Percentiles rank a stretch among this genome's conserved stretches.
Conservation (phyloP, 495 filamentous ascomycete genomes). For the Penicillium ucsense region DNA sequence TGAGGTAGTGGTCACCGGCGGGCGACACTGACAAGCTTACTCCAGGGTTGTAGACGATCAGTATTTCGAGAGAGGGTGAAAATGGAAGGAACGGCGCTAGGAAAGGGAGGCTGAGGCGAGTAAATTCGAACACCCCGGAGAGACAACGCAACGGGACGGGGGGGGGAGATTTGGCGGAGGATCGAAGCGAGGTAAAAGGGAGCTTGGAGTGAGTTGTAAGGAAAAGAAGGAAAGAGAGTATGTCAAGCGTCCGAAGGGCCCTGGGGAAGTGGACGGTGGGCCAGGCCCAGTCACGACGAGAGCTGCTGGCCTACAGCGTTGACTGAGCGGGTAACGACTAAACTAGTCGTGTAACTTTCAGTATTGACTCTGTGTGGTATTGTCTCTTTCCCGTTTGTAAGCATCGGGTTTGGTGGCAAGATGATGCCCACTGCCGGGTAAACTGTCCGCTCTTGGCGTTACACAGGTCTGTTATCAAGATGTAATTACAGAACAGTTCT, state of each 20-base stretch:
- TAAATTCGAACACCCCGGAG: too few relatives aligned
- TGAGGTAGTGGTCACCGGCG: conserved; percentile 15
- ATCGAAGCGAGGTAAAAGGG: conserved; percentile 1
- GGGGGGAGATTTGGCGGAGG: conserved; percentile 2
- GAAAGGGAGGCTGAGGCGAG: too few relatives aligned
- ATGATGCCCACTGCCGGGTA: too few relatives aligned
- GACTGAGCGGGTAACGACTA: too few relatives aligned
- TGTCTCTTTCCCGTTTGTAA: too few relatives aligned
- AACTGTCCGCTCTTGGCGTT: too few relatives aligned
- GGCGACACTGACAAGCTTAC: conserved; percentile 12
- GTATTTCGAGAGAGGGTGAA: not conserved
- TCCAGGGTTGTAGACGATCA: conserved; percentile 13
- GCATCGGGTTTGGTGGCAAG: too few relatives aligned
- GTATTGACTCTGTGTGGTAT: too few relatives aligned
- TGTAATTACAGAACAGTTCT: not conserved
- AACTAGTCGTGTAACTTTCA: too few relatives aligned
- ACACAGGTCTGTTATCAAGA: too few relatives aligned
- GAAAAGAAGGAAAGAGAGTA: not conserved
- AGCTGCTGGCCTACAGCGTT: too few relatives aligned
- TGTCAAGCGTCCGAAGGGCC: not conserved
- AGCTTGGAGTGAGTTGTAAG: not conserved
- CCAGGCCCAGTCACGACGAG: not conserved
- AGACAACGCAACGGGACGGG: conserved; percentile 1
- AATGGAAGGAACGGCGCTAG: not conserved
- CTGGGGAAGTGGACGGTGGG: conserved; percentile 7